phyloP scores from a whole-genome alignment of 2,329 filamentous ascomycete species.

The Aspergillus caelatus region DNA sequence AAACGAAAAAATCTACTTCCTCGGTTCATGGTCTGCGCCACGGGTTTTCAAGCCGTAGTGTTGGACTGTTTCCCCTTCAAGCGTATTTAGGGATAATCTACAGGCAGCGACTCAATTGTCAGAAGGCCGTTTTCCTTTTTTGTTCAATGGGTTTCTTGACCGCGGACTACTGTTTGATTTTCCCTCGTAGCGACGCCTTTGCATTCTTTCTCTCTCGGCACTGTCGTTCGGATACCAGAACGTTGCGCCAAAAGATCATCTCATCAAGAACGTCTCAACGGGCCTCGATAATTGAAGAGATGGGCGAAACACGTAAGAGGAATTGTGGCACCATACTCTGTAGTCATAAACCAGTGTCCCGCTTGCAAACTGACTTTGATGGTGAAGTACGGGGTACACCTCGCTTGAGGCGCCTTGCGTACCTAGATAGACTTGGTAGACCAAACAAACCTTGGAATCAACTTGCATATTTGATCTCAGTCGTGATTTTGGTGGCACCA shows the following conservation, averaged over 20 bases:
- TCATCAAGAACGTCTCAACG: background rate
- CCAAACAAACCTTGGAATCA: background rate
- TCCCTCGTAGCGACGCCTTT: background rate
- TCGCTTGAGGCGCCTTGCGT: background rate
- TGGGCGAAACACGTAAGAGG: background rate
- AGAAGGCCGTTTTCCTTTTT: background rate
- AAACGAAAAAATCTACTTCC: constrained; percentile 64
- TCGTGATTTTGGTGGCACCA: background rate
- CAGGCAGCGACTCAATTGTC: background rate
- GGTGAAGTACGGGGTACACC: background rate
- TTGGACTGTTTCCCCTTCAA: background rate
- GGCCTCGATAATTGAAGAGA: background rate
- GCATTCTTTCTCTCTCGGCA: background rate
- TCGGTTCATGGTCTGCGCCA: constrained; percentile 52
- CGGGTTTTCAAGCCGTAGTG: background rate
- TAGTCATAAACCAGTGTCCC: background rate
- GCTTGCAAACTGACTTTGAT: background rate
- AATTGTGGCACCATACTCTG: background rate
- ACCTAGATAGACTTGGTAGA: background rate
- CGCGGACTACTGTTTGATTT: background rate
- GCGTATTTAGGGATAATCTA: background rate
- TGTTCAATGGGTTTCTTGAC: background rate
- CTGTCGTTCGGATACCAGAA: background rate
- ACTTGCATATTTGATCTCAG: background rate
- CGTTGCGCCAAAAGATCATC: background rate